phyloP scores from a whole-genome alignment of 495 filamentous ascomycete species.

The Neurospora sp. region DNA sequence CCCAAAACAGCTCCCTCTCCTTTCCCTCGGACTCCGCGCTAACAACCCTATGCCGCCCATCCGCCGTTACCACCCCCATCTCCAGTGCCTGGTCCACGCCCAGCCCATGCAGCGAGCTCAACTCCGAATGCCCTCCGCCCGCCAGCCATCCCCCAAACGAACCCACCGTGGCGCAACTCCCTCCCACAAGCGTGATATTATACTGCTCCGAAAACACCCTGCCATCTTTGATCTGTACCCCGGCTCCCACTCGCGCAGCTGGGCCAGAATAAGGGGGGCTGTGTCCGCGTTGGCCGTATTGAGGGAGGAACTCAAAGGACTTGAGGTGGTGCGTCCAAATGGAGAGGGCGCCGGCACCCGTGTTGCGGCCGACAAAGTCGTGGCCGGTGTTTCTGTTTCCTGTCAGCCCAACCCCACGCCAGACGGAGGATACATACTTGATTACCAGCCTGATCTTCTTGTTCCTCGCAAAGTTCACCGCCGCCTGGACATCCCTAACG shows the following conservation, averaged over 20 bases:
- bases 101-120: slow-evolving; percentile 35
- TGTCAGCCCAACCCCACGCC: neutral
- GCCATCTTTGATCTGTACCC: slow-evolving; percentile 32
- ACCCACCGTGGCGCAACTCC: slow-evolving; percentile 20
- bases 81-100: slow-evolving; percentile 39
- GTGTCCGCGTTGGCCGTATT: slow-evolving; percentile 23
- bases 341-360: slow-evolving; percentile 42
- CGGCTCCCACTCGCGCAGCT: slow-evolving; percentile 33
- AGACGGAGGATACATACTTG: slow-evolving; percentile 28
- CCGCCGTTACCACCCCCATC: slow-evolving; percentile 36
- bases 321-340: slow-evolving; percentile 52
- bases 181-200: slow-evolving; percentile 34
- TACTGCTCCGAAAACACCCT: slow-evolving; percentile 19
- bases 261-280: slow-evolving; percentile 22
- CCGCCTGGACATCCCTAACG: slow-evolving; percentile 42
- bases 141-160: slow-evolving; percentile 35
- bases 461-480: slow-evolving; percentile 52
- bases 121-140: slow-evolving; percentile 34
- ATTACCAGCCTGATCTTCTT: slow-evolving; percentile 47
- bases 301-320: slow-evolving; percentile 29
- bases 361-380: slow-evolving; percentile 47
- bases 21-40: slow-evolving; percentile 34
- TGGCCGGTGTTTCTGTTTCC: slow-evolving; percentile 53
- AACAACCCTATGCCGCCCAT: slow-evolving; percentile 24
- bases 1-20: slow-evolving; percentile 39